Evolutionary conservation across 2,329 filamentous ascomycete species (phyloP).

Genomic region (Fusarium floridanum): DNA sequence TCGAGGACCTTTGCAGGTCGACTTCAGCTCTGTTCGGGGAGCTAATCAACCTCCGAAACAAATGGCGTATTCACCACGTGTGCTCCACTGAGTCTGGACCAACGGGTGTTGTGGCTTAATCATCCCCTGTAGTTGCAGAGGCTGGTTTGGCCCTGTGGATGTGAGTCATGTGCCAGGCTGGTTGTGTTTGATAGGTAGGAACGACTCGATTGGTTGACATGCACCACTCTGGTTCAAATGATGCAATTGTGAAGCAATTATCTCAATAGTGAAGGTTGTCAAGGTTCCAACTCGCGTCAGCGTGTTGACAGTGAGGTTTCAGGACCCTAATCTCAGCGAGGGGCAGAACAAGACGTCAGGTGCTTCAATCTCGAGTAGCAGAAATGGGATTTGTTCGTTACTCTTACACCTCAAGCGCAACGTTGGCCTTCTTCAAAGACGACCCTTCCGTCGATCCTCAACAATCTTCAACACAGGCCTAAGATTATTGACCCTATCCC

Average conservation of each 20-base stretch:
- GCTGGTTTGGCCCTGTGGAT: neutral
- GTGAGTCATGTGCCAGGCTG: neutral
- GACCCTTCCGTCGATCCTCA: neutral
- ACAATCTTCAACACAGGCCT: neutral
- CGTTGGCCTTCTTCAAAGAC: neutral
- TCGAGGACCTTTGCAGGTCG: neutral
- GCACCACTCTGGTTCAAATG: neutral
- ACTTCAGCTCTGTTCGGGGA: constrained; percentile 10
- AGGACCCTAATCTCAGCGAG: neutral
- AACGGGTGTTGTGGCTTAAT: neutral
- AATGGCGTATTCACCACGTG: constrained; percentile 16
- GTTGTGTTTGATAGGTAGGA: neutral
- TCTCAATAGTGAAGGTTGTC: neutral
- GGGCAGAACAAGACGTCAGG: neutral
- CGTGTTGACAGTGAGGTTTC: neutral
- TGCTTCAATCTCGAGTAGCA: neutral
- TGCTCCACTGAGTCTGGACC: constrained; percentile 51
- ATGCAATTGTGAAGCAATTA: neutral
- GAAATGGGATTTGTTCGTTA: no score
- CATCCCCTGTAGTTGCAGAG: neutral
- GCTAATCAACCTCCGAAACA: constrained; percentile 28
- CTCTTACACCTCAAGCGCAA: neutral
- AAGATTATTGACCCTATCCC: neutral
- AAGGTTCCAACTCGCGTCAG: neutral
- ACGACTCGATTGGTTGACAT: neutral